These are phyloP conservation scores for Arthrinium puccinioides DNA, from an alignment of 2,329 filamentous ascomycete species.

Conservation along the genomic window DNA sequence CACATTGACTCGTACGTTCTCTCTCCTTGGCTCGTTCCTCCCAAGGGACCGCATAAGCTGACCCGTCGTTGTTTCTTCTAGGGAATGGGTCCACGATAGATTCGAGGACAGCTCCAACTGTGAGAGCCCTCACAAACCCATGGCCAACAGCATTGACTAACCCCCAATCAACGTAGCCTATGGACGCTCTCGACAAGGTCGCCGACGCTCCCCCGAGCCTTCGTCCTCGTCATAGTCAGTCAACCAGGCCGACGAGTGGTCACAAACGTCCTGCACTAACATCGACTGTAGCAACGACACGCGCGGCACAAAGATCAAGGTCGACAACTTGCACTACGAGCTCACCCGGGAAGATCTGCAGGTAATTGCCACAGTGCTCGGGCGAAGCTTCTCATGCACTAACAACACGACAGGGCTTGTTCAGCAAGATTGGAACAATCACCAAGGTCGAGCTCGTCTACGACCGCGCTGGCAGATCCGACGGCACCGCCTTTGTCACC, in stretches of 20 bases:
- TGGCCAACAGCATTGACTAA: not conserved
- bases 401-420: constrained; percentile 74
- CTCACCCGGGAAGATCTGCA: constrained; percentile 77
- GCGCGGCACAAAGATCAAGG: constrained; percentile 63
- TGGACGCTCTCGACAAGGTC: constrained; percentile 8
- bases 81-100: constrained; percentile 92
- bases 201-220: constrained; percentile 31
- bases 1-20: constrained; percentile 61
- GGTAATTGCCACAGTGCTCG: too few species aligned
- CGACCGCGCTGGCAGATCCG: constrained; percentile 81
- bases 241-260: too few species aligned
- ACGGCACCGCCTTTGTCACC: constrained; percentile 77
- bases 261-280: constrained; percentile 9
- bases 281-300: constrained; percentile 32
- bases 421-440: constrained; percentile 69
- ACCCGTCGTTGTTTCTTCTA: constrained; percentile 25
- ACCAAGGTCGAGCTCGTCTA: constrained; percentile 65
- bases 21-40: not conserved
- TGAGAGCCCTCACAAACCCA: constrained; percentile 20
- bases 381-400: too few species aligned
- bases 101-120: constrained; percentile 62
- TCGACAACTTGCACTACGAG: constrained; percentile 91
- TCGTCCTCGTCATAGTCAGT: constrained; percentile 8
- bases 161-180: not conserved
- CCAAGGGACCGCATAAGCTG: constrained; percentile 9